Conservation (phyloP, 495 filamentous ascomycete species). For the Thozetella sp. region DNA sequence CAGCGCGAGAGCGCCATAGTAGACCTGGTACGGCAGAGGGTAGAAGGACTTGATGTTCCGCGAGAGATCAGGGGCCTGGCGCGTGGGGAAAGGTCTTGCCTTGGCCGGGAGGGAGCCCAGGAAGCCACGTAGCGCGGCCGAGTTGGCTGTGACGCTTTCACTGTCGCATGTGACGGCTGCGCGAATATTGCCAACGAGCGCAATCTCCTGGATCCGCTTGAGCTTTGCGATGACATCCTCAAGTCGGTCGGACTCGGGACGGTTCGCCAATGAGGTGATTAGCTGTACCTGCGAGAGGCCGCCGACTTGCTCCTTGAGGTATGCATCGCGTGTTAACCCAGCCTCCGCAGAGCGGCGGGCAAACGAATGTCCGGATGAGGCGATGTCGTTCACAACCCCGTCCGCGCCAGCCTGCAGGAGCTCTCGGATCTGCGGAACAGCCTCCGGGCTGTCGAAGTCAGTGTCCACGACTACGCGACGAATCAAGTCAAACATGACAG, state of each 20-base stretch:
- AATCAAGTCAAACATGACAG: slow-evolving; percentile 86
- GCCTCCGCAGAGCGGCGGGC: slow-evolving; percentile 83
- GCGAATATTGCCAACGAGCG: slow-evolving; percentile 67
- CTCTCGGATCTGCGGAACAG: slow-evolving; percentile 79
- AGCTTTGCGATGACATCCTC: slow-evolving; percentile 81
- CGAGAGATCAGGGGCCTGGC: slow-evolving; percentile 26
- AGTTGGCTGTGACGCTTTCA: slow-evolving; percentile 70
- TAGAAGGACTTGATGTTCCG: slow-evolving; percentile 78
- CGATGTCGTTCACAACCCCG: slow-evolving; percentile 89
- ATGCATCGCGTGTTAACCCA: slow-evolving; percentile 68
- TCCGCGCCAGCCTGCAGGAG: slow-evolving; percentile 82
- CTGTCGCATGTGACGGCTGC: slow-evolving; percentile 84
- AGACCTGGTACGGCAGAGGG: slow-evolving; percentile 94
- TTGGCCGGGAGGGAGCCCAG: slow-evolving; percentile 57
- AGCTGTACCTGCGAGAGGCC: slow-evolving; percentile 88
- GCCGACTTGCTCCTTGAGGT: slow-evolving; percentile 75
- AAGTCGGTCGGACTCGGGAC: slow-evolving; percentile 62
- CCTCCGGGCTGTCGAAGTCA: slow-evolving; percentile 80
- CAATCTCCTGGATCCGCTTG: slow-evolving; percentile 81
- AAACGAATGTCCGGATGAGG: slow-evolving; percentile 82
- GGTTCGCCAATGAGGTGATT: slow-evolving; percentile 60
- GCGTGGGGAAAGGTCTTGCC: slow-evolving; percentile 32
- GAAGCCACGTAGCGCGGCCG: slow-evolving; percentile 72
- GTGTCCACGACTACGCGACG: slow-evolving; percentile 81
- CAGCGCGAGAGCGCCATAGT: slow-evolving; percentile 80